These are phyloP conservation scores for Yarrowia divulgata DNA, from an alignment of 805 yeast genomes.

Conservation along the genomic window DNA sequence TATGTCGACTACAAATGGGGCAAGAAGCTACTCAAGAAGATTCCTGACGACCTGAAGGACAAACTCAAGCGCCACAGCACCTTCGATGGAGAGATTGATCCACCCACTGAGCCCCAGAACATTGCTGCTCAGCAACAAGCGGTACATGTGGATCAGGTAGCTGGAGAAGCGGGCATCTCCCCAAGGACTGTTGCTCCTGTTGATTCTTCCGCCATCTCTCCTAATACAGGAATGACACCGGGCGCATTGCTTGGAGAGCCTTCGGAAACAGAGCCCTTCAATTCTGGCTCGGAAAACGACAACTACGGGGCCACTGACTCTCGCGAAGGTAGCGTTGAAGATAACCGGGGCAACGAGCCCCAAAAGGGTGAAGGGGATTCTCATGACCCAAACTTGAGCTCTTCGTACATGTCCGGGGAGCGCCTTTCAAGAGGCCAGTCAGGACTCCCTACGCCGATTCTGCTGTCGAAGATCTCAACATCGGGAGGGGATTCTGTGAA, in stretches of 20 bases:
- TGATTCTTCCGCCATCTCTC: neutral
- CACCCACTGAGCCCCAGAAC: slow-evolving; percentile 5
- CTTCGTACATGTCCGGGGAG: slow-evolving; percentile 15
- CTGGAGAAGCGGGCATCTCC: slow-evolving; percentile 1
- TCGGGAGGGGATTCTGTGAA: slow-evolving; percentile 16
- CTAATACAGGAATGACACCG: slow-evolving; percentile 23
- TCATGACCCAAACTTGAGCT: neutral
- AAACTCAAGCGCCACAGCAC: slow-evolving; percentile 8
- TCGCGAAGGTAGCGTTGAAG: slow-evolving; percentile 9
- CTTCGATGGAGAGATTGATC: slow-evolving; percentile 8
- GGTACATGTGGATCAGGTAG: slow-evolving; percentile 10
- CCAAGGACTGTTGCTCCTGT: slow-evolving; percentile 2
- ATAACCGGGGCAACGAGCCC: neutral
- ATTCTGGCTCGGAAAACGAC: slow-evolving; percentile 17
- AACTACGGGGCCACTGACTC: slow-evolving; percentile 13
- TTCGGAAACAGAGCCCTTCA: slow-evolving; percentile 19
- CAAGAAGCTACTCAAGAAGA: slow-evolving; percentile 33
- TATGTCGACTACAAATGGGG: slow-evolving; percentile 52
- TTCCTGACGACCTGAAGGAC: slow-evolving; percentile 32
- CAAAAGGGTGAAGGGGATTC: neutral
- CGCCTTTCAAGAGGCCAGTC: slow-evolving; percentile 17
- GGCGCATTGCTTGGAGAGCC: slow-evolving; percentile 5
- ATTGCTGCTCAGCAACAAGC: slow-evolving; percentile 28
- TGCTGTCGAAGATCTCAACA: slow-evolving; percentile 10
- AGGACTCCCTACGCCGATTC: slow-evolving; percentile 24